Evolutionary conservation across 2,329 filamentous ascomycete genomes (phyloP).

Genomic region (Fusarium algeriense): DNA sequence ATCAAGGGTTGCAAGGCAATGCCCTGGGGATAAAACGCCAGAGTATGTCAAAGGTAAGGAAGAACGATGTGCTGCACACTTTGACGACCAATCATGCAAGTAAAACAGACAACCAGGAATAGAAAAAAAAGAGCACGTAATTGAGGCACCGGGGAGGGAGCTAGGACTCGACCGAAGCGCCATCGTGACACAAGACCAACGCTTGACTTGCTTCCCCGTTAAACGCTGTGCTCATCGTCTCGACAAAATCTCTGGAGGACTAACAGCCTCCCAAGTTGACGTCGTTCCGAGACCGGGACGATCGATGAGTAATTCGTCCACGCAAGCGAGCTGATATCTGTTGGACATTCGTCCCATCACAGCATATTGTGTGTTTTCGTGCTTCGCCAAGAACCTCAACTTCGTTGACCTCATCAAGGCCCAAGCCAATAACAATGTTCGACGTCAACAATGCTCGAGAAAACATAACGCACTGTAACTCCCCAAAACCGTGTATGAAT

Average conservation of each 20-base stretch:
- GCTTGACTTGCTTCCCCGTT: conserved; percentile 37
- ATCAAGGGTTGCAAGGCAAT: not conserved
- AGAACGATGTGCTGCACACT: conserved; percentile 9
- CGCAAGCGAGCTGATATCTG: conserved; percentile 10
- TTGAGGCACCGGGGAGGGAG: conserved; percentile 12
- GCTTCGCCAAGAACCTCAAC: not conserved
- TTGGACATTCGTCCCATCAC: conserved; percentile 1
- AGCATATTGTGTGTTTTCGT: conserved; percentile 17
- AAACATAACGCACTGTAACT: conserved; percentile 18
- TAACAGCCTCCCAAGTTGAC: conserved; percentile 3
- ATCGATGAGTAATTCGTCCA: conserved; percentile 26
- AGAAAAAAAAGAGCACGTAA: not conserved
- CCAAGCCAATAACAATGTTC: not conserved
- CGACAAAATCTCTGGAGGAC: conserved; percentile 4
- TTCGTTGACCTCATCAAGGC: not conserved
- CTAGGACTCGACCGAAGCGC: conserved; percentile 17
- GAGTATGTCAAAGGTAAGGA: conserved; percentile 21
- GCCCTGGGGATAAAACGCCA: conserved; percentile 9
- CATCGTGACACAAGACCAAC: conserved; percentile 35
- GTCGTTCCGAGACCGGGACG: conserved; percentile 15
- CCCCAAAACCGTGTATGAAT: conserved; percentile 6
- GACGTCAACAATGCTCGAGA: not conserved
- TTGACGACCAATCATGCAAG: conserved; percentile 26
- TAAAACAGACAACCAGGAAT: conserved; percentile 1
- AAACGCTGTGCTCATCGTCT: conserved; percentile 30